phyloP scores from a whole-genome alignment of 257 asterid species.

The Eustoma russellianum region DNA sequence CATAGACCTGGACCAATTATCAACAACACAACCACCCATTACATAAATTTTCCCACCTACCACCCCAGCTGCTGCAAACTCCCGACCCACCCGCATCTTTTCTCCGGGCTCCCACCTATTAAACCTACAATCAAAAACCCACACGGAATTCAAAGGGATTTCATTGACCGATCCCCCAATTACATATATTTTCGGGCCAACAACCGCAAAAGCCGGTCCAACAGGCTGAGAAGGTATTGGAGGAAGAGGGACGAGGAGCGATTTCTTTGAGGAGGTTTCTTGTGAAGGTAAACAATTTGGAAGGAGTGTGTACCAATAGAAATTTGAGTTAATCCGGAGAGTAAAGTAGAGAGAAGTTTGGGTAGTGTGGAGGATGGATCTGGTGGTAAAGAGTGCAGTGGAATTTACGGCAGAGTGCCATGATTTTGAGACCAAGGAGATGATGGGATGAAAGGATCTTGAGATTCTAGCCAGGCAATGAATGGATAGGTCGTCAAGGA shows the following conservation, averaged over 20 bases:
- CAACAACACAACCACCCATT: conserved; percentile 83
- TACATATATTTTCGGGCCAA: conserved; percentile 55
- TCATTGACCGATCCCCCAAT: conserved; percentile 75
- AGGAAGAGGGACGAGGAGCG: conserved; percentile 34
- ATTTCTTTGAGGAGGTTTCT: conserved; percentile 2
- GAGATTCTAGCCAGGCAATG: conserved; percentile 72
- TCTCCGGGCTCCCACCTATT: conserved; percentile 69
- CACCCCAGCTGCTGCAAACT: conserved; percentile 70
- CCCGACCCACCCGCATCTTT: conserved; percentile 58
- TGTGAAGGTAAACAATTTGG: conserved; percentile 13
- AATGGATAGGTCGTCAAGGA: conserved; percentile 72
- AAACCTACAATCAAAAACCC: conserved; percentile 73
- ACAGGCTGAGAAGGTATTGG: conserved; percentile 44
- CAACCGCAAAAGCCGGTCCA: conserved; percentile 53
- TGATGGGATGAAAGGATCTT: conserved; percentile 38
- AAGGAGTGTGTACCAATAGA: conserved; percentile 50
- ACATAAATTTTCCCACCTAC: conserved; percentile 55
- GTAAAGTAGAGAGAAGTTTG: conserved; percentile 51
- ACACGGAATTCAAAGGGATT: conserved; percentile 39
- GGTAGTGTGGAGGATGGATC: conserved; percentile 46
- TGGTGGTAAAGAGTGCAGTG: conserved; percentile 44
- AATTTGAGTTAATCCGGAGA: conserved; percentile 45
- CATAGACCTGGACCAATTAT: conserved; percentile 60
- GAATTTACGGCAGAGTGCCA: conserved; percentile 53
- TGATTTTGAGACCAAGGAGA: conserved; percentile 66